Evolutionary conservation across 768 basidiomycete species (phyloP).

Genomic region (Leccinum imitatum): DNA sequence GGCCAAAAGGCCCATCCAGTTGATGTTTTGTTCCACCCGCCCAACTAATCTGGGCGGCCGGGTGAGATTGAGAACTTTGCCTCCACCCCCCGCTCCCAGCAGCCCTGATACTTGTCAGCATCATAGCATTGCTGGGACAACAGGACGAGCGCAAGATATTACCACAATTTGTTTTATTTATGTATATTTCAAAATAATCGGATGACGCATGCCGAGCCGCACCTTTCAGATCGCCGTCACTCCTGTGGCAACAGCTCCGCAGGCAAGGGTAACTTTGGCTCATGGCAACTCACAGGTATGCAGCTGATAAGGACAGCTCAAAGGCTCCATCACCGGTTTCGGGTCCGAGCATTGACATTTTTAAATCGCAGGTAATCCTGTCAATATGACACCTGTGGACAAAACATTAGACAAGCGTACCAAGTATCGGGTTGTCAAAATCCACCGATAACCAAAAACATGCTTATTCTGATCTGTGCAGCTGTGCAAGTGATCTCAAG

Average conservation of each 20-base stretch:
- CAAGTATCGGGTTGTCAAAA: slow-evolving; percentile 1
- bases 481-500: background rate
- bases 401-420: slow-evolving; percentile 6
- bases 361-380: background rate
- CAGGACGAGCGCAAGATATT: slow-evolving; percentile 2
- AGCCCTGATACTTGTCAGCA: background rate
- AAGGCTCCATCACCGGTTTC: slow-evolving; percentile 1
- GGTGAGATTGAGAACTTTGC: background rate
- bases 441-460: slow-evolving; percentile 3
- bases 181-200: slow-evolving; percentile 13
- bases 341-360: slow-evolving; percentile 9
- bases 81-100: slow-evolving; percentile 4
- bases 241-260: slow-evolving; percentile 3
- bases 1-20: background rate
- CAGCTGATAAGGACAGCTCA: background rate
- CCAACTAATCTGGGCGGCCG: background rate
- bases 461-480: slow-evolving; percentile 9
- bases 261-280: background rate
- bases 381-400: slow-evolving; percentile 3
- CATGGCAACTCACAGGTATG: background rate
- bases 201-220: slow-evolving; percentile 3
- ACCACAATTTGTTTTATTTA: slow-evolving; percentile 13
- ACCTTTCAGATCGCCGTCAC: slow-evolving; percentile 4
- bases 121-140: background rate
- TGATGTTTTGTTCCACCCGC: background rate